phyloP scores from a whole-genome alignment of 805 yeast species.

The Metschnikowia noctiluminum region DNA sequence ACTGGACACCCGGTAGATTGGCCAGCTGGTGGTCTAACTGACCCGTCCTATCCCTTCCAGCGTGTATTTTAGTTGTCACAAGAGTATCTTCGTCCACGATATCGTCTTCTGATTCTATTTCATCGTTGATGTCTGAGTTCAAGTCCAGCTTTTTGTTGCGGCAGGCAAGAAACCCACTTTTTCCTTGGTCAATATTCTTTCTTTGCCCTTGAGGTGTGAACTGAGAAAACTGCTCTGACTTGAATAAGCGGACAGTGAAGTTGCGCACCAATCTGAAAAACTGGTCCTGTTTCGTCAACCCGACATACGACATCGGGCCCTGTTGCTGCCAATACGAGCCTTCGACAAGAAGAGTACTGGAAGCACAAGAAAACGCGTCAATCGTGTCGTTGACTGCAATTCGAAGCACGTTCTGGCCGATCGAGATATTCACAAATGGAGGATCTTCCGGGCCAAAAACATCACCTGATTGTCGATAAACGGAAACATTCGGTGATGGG shows the following conservation, averaged over 20 bases:
- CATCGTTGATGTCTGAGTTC: constrained; percentile 8
- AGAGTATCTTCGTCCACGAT: constrained; percentile 28
- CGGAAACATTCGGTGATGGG: constrained; percentile 1
- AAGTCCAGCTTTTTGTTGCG: neutral
- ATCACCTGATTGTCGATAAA: neutral
- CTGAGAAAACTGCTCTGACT: constrained; percentile 32
- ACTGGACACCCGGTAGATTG: constrained; percentile 16
- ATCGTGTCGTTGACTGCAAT: constrained; percentile 34
- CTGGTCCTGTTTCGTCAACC: constrained; percentile 39
- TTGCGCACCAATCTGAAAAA: constrained; percentile 35
- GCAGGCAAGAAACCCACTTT: neutral
- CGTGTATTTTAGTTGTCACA: constrained; percentile 26
- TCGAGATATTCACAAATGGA: constrained; percentile 25
- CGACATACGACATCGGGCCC: constrained; percentile 39
- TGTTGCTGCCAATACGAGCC: constrained; percentile 40
- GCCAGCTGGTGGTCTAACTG: neutral
- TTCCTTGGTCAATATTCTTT: neutral
- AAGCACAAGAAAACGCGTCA: constrained; percentile 32
- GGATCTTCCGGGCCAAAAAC: neutral
- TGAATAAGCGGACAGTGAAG: constrained; percentile 31
- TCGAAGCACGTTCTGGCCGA: constrained; percentile 34
- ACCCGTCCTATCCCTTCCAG: constrained; percentile 3
- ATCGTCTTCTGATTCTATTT: constrained; percentile 15
- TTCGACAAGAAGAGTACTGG: constrained; percentile 32
- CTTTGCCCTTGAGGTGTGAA: constrained; percentile 22